Evolutionary conservation across 1,284 basidiomycete species (phyloP), one percentile per base, ranked within the genome.

Genomic region (Moesziomyces sp.): DNA sequence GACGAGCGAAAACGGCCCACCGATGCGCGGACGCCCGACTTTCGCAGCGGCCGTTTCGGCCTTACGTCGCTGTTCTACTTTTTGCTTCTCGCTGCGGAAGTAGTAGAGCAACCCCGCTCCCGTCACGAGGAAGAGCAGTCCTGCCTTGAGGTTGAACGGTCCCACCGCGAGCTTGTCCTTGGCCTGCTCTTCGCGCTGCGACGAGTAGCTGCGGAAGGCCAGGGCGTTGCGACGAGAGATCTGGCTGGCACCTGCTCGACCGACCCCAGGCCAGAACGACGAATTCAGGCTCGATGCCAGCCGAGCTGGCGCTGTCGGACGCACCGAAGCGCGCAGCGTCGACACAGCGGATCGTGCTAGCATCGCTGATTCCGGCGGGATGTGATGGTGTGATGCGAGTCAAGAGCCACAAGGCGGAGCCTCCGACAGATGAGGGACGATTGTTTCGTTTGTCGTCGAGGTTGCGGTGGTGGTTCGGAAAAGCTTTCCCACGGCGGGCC

Each of bases 101-200:
- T 98, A 98, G 77, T 88, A 90, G 82, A 91, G 93, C 30, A 99
- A 87, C 0, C 91, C 94, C 5, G 88, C 86, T 6, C 95, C 95
- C 1, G 93, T 92, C 0, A 88, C 86, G 42, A 96, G 85, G 84
- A 99, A 97, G 19, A 98, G 82, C 0, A 88, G 89, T 0, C 92
- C 94, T 0, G 94, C 91, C 65, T 88, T 88, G 46, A 93, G 92
- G 5, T 93, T 94, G 85, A 97, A 97, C 3, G 94, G 91, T 11
- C 74, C 74, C 8, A 74, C 53, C 16, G 74, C 74, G 23, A 65
- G 42, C n/a, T 54, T 66, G 50, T 70, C 65, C 50, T 75, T 75
- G n/a, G 68, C 68, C 19, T 56, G 54, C 30, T 74, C 66, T 49
- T 73, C 64, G 45, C 60, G 59, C 38, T 62, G 59, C 14, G 64